Conservation (phyloP, 2,329 filamentous ascomycete species). For the Colletotrichum tabaci region DNA sequence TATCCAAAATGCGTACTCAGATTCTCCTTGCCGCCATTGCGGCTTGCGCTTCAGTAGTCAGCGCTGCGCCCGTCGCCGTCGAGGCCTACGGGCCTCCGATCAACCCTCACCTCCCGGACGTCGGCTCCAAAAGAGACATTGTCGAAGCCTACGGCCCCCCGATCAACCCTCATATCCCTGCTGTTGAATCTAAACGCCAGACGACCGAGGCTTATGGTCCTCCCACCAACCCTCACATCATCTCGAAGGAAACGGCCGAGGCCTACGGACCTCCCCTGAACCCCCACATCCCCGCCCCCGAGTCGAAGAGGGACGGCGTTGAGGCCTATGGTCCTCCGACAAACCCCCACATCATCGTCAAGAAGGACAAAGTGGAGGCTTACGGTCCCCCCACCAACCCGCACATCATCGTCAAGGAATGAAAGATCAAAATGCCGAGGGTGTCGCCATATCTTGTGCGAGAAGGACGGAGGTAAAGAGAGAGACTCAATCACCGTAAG, state of each 20-base stretch:
- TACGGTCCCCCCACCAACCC: constrained; percentile 30
- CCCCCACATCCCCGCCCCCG: constrained; percentile 23
- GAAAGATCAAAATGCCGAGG: no score
- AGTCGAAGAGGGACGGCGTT: constrained; percentile 13
- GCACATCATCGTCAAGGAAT: constrained; percentile 24
- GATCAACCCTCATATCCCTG: constrained; percentile 21
- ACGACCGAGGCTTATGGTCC: constrained; percentile 24
- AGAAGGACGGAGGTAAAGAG: not conserved
- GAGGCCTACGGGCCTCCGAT: constrained; percentile 31
- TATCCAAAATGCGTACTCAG: constrained; percentile 21
- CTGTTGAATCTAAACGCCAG: constrained; percentile 7
- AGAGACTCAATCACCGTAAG: no score
- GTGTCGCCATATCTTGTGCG: no score
- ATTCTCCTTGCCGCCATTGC: constrained; percentile 25
- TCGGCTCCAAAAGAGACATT: constrained; percentile 4
- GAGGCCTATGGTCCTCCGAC: constrained; percentile 32
- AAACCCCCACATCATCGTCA: constrained; percentile 30
- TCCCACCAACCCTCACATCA: constrained; percentile 28
- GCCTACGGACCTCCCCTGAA: constrained; percentile 31
- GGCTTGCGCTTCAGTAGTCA: constrained; percentile 21
- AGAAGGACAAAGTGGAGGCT: constrained; percentile 22
- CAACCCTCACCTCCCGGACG: constrained; percentile 19
- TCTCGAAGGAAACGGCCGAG: constrained; percentile 17
- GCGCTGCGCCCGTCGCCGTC: constrained; percentile 13
- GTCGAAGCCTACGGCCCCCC: constrained; percentile 33